Conservation (phyloP, 495 filamentous ascomycete genomes). For the Podospora fimiseda region DNA sequence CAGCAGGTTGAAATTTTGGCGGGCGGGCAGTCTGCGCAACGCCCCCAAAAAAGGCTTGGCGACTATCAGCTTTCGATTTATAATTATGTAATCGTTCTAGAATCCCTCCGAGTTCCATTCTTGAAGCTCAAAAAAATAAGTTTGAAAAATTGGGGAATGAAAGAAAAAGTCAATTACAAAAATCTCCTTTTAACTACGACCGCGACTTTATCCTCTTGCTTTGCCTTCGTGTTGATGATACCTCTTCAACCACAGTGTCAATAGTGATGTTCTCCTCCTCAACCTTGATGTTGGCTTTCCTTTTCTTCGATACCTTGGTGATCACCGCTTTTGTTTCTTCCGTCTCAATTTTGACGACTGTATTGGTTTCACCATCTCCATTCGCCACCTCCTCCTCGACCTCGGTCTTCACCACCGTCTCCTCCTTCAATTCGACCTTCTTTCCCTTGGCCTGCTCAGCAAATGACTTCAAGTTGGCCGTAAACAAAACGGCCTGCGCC, state of each 20-base stretch:
- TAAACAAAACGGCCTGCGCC: conserved; percentile 96
- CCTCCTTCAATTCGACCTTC: conserved; percentile 28
- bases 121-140: too few species aligned
- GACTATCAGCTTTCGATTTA: neutral
- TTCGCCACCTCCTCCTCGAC: conserved; percentile 10
- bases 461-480: conserved; percentile 84
- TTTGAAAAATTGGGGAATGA: too few species aligned
- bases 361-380: neutral
- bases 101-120: too few species aligned
- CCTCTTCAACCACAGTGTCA: conserved; percentile 6
- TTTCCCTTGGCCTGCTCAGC: conserved; percentile 47
- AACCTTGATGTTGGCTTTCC: conserved; percentile 6
- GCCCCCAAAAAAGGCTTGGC: neutral
- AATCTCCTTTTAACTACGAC: neutral
- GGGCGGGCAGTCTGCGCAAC: too few species aligned
- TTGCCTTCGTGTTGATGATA: conserved; percentile 10
- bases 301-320: conserved; percentile 8
- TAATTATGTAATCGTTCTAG: conserved; percentile 8
- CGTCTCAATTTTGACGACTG: conserved; percentile 10
- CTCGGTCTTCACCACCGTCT: conserved; percentile 23
- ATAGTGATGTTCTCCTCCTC: neutral
- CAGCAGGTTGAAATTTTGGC: conserved; percentile 17
- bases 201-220: conserved; percentile 19
- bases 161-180: too few species aligned
- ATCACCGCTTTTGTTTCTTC: neutral